phyloP scores from a whole-genome alignment of 2,329 filamentous ascomycete species.

The Ascochyta lentis region DNA sequence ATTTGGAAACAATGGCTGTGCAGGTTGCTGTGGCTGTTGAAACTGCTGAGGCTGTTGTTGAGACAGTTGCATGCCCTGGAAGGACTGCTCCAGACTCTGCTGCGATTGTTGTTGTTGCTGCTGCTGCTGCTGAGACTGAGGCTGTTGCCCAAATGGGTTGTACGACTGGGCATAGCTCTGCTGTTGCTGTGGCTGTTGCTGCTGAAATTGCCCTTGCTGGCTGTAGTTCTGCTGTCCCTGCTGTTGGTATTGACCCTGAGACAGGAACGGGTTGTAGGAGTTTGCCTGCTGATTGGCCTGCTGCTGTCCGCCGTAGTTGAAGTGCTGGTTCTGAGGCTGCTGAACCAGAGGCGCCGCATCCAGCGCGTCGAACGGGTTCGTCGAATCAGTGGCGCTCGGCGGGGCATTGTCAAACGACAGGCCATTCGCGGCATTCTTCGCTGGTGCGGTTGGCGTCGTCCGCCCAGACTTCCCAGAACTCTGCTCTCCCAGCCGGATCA shows the following conservation, averaged over 20 bases:
- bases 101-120: slow-evolving; percentile 26
- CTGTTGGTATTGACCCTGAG: slow-evolving; percentile 41
- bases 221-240: slow-evolving; percentile 29
- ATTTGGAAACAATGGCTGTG: slow-evolving; percentile 70
- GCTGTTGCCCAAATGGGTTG: slow-evolving; percentile 27
- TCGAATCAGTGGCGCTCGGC: slow-evolving; percentile 34
- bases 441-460: slow-evolving; percentile 54
- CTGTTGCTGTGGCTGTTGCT: slow-evolving; percentile 13
- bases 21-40: slow-evolving; percentile 37
- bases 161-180: slow-evolving; percentile 14
- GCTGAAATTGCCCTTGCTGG: slow-evolving; percentile 24
- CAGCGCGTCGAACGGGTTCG: slow-evolving; percentile 55
- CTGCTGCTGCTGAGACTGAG: slow-evolving; percentile 16
- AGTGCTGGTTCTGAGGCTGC: slow-evolving; percentile 46
- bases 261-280: slow-evolving; percentile 74
- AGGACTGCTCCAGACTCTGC: slow-evolving; percentile 67
- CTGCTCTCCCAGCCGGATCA: slow-evolving; percentile 79
- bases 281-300: slow-evolving; percentile 46
- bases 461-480: slow-evolving; percentile 51
- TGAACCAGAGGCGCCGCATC: slow-evolving; percentile 41
- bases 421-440: slow-evolving; percentile 58
- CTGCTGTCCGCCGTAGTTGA: slow-evolving; percentile 27
- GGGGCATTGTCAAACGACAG: slow-evolving; percentile 51
- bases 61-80: slow-evolving; percentile 76
- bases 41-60: slow-evolving; percentile 50